Base-by-base conservation (phyloP, 2,329 filamentous ascomycete species). In the Trichoderma cornu-damae region DNA sequence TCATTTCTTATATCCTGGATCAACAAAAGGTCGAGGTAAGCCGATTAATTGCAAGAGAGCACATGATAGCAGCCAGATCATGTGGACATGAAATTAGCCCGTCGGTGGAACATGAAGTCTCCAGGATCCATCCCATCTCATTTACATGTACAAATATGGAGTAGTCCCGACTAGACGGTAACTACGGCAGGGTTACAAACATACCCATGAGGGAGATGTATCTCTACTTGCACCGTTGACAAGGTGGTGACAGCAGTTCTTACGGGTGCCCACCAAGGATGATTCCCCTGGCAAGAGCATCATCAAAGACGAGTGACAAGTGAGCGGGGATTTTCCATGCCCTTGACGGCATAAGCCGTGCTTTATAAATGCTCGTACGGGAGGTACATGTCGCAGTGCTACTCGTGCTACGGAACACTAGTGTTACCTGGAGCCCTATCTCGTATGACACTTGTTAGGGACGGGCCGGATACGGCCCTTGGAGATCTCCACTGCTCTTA, bases 181-280 rank as follows among this genome's bases (percentile, higher is more conserved):
- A 53, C 20, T 53, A n/a, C 4, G 16, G 37, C 48, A 28, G 30
- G 48, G 35, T 14, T 40, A 43, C 14, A 12, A n/a, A 16, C 1
- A 43, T 52, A 11, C 49, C n/a, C 14, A 52, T 37, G 18, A 43
- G 18, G 37, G 8, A 22, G 16, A 43, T 22, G 37, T 42, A 22
- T 38, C 35, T 26, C 12, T 40, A 18, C 48, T 50, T 18, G 47
- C 8, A 16, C 32, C 16, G 16, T 26, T 4, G 7, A 22, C 34
- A 37, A 52, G 37, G 49, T 37, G 37, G 49, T 52, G 49, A 43
- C 37, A 34, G 49, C 43, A 43, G 49, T 32, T 52, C 49, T 52
- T 43, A 52, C 49, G 34, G 26, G 37, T 43, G 16, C 22, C 49
- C 49, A 52, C 49, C 37, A 43, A 50, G 28, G 12, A 43, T 16